Evolutionary conservation across 371 early-diverging fungal species (phyloP), one percentile per base, ranked within the genome.

Genomic region (Apophysomyces sp.): DNA sequence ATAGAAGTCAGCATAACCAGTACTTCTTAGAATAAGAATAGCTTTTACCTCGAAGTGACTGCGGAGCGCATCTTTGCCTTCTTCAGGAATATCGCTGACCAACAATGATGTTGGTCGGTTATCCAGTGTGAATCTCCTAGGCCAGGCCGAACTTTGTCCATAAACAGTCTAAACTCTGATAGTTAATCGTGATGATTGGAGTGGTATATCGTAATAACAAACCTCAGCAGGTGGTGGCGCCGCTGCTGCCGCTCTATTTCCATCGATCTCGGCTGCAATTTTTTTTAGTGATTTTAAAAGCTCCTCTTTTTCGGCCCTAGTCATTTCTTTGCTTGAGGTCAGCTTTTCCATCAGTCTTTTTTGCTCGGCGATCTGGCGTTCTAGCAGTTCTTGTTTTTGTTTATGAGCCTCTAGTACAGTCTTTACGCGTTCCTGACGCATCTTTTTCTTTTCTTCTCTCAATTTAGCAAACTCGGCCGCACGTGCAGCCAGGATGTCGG

Each of bases 71-170:
- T 77, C 76, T 36, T 68, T 76, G n/a, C 74, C 58, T 2, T 69
- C 71, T 55, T 74, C 62, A 24, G 85, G 79, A 5, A 86, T 68
- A 32, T 82, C 78, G 28, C 81, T 80, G 16, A 90, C 72, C 32
- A 79, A 58, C 30, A 92, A 56, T 64, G 85, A 88, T 7, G 86
- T 87, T 2, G 91, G 81, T 11, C 92, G 84, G 53, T 90, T 87
- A 67, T 92, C 92, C 32, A 92, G 60, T 21, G 58, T 61, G 28
- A 60, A 65, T 21, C 65, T 55, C 40, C 88, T 67, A 54, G 80
- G 77, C 66, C 76, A 73, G 9, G 71, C 82, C n/a, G 81, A 73
- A 7, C 84, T 84, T 60, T 83, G 73, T 54, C 73, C 80, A 57
- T 44, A 44, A 11, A 71, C 71, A 44, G 80, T 75, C 79, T 77